Evolutionary conservation across 305 asterid species (phyloP).

Genomic region (Plantago coronopus): DNA sequence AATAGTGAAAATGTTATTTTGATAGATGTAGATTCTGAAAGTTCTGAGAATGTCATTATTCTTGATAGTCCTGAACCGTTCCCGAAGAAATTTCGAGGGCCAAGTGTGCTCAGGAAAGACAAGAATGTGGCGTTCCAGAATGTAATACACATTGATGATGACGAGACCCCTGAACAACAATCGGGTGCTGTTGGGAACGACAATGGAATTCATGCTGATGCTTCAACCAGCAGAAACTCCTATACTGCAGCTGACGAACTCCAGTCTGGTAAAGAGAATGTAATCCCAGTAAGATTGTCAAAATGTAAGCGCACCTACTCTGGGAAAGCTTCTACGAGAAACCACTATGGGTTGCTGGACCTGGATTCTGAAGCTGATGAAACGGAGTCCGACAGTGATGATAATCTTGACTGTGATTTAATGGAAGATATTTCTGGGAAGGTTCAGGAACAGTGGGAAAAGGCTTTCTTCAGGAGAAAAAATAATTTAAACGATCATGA

Average conservation of each 20-base stretch:
- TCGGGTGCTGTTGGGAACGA: conserved; percentile 29
- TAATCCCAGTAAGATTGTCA: conserved; percentile 65
- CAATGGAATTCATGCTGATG: conserved; percentile 23
- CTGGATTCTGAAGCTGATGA: conserved; percentile 39
- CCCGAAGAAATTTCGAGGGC: conserved; percentile 29
- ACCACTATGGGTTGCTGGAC: conserved; percentile 40
- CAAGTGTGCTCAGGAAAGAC: conserved; percentile 34
- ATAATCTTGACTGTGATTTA: conserved; percentile 54
- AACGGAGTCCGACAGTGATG: conserved; percentile 41
- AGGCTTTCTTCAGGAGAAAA: conserved; percentile 59
- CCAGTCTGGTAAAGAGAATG: conserved; percentile 41
- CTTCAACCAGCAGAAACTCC: conserved; percentile 45
- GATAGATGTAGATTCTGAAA: conserved; percentile 62
- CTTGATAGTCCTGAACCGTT: conserved; percentile 58
- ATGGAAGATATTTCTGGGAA: conserved; percentile 64
- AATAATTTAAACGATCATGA: conserved; percentile 30
- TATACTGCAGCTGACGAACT: conserved; percentile 36
- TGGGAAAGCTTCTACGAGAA: conserved; percentile 47
- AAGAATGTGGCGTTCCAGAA: conserved; percentile 28
- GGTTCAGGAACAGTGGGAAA: conserved; percentile 76
- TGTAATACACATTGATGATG: conserved; percentile 76
- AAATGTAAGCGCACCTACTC: conserved; percentile 86
- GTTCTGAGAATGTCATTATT: conserved; percentile 40
- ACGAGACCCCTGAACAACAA: conserved; percentile 38
- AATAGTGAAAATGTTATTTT: conserved; percentile 42